Evolutionary conservation across 768 basidiomycete genomes (phyloP).

Genomic region (Phlebiopsis gigantea): DNA sequence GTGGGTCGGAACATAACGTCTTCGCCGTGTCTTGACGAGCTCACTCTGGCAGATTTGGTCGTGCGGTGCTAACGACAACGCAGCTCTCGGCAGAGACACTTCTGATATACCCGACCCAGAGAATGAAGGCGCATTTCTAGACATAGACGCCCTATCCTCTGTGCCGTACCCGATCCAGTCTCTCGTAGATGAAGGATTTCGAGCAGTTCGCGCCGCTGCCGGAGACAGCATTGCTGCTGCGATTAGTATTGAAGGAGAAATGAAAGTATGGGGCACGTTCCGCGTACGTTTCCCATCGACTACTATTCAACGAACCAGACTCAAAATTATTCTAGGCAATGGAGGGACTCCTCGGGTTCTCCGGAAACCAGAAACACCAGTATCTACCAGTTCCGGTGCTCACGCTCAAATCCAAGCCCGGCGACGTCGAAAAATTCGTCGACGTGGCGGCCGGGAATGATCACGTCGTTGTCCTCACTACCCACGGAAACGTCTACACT

Average conservation of each 20-base stretch:
- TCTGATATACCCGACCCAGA: constrained; percentile 52
- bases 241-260: constrained; percentile 69
- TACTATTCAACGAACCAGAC: not conserved
- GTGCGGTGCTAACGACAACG: constrained; percentile 85
- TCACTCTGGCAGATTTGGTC: constrained; percentile 60
- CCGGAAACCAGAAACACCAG: constrained; percentile 62
- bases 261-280: constrained; percentile 89
- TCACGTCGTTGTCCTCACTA: constrained; percentile 86
- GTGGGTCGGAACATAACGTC: no score
- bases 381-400: constrained; percentile 59
- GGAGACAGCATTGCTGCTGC: constrained; percentile 90
- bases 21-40: not conserved
- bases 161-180: constrained; percentile 62
- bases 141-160: constrained; percentile 45
- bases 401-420: constrained; percentile 52
- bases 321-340: constrained; percentile 40
- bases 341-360: constrained; percentile 82
- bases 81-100: constrained; percentile 78
- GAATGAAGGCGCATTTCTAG: constrained; percentile 52
- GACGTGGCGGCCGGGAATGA: constrained; percentile 80
- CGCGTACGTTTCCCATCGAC: constrained; percentile 46
- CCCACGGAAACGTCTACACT: constrained; percentile 80
- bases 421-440: constrained; percentile 65
- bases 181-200: constrained; percentile 74
- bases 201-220: constrained; percentile 74